Evolutionary conservation across 768 basidiomycete species (phyloP).

Genomic region (Suillus subluteus): DNA sequence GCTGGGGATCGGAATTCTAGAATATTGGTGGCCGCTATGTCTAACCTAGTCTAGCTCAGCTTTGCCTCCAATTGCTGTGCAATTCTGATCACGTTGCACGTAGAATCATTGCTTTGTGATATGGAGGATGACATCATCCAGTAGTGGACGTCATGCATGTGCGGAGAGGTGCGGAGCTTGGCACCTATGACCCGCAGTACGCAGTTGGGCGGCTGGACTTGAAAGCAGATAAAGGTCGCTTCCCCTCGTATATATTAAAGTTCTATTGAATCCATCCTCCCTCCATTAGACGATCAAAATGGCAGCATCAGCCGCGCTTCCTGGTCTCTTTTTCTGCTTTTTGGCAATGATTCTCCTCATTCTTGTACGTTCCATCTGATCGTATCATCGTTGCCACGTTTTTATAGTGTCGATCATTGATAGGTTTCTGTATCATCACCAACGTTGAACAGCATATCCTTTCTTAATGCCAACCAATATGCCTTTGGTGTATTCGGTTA

Average conservation of each 20-base stretch:
- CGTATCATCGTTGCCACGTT: slow-evolving; percentile 10
- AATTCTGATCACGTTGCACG: neutral
- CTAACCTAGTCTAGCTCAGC: no score
- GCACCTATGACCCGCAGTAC: neutral
- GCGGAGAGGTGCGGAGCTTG: neutral
- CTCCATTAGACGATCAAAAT: slow-evolving; percentile 30
- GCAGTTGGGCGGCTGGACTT: neutral
- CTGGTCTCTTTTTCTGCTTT: slow-evolving; percentile 74
- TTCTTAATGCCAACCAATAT: slow-evolving; percentile 57
- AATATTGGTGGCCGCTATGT: no score
- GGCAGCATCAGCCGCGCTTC: slow-evolving; percentile 62
- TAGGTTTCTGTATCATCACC: slow-evolving; percentile 76
- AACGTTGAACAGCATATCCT: slow-evolving; percentile 73
- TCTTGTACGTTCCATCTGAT: slow-evolving; percentile 52
- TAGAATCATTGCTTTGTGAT: neutral
- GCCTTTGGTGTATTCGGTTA: slow-evolving; percentile 81
- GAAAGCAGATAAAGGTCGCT: slow-evolving; percentile 1
- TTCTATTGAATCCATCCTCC: neutral
- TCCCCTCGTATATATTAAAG: neutral
- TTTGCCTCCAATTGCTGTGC: neutral
- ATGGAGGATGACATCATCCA: neutral
- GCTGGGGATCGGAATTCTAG: no score
- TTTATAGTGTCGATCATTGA: neutral
- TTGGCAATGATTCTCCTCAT: slow-evolving; percentile 70
- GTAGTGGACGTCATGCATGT: neutral